phyloP scores from a whole-genome alignment of 1,139 yeast genomes.

The Pneumocystis jirovecii region DNA sequence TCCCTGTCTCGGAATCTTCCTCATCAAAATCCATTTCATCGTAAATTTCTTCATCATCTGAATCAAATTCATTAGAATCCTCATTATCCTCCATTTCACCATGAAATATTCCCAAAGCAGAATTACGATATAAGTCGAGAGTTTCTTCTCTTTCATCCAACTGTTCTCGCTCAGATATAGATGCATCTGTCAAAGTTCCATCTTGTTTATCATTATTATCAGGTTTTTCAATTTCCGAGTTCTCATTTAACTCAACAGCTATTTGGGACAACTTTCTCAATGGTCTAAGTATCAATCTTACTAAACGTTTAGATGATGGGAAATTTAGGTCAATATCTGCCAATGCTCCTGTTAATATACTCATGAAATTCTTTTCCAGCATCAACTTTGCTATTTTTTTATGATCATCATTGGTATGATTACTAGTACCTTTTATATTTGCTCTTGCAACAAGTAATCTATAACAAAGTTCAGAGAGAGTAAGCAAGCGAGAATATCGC shows the following conservation, averaged over 20 bases:
- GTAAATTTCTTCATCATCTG: constrained; percentile 22
- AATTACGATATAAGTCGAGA: constrained; percentile 70
- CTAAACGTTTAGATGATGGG: constrained; percentile 48
- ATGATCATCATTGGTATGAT: constrained; percentile 17
- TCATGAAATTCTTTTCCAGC: constrained; percentile 52
- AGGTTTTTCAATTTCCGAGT: constrained; percentile 36
- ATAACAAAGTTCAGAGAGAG: constrained; percentile 38
- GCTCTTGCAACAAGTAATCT: constrained; percentile 19
- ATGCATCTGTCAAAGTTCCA: constrained; percentile 8
- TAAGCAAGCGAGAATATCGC: constrained; percentile 42
- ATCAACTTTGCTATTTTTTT: constrained; percentile 40
- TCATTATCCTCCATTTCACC: constrained; percentile 46
- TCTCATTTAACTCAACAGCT: constrained; percentile 22
- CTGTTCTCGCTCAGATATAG: constrained; percentile 25
- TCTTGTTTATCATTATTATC: constrained; percentile 27
- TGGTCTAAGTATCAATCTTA: constrained; percentile 45
- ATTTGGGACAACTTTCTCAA: constrained; percentile 45
- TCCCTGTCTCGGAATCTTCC: constrained; percentile 15
- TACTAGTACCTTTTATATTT: constrained; percentile 2
- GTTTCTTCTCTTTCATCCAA: constrained; percentile 48
- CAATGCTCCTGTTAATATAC: constrained; percentile 40
- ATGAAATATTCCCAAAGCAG: constrained; percentile 77
- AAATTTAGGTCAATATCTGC: constrained; percentile 56
- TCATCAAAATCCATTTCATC: constrained; percentile 20
- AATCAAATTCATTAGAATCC: constrained; percentile 19